Base-by-base conservation (phyloP, 495 filamentous ascomycete species). In the Tuber melanosporum region DNA sequence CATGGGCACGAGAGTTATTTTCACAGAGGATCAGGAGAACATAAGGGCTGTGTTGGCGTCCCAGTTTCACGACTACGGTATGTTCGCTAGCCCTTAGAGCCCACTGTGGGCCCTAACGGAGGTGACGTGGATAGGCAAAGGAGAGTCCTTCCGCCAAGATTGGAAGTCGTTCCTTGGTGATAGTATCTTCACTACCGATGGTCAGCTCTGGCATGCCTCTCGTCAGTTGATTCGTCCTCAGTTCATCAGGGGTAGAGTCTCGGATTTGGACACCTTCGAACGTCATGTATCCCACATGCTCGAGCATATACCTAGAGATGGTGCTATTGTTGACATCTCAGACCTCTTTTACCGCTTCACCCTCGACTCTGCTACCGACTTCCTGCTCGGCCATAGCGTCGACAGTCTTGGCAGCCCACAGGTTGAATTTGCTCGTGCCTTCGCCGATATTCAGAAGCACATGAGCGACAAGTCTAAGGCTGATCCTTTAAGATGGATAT, bases 361-460 rank as follows among this genome's bases (percentile, higher is more conserved):
- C 1, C 86, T 98, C 15, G 94, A 98, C 83, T 86, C 91, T 2
- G 90, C 93, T 2, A 95, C 94, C 20, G 92, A 95, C 75, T 97
- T 95, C 82, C 85, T 98, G 47, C 88, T 97, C n/a, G 94, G 94
- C 20, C 85, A 90, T 71, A 89, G 90, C 73, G 89, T 93, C 20
- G 87, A 92, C 77, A 93, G 90, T 79, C 86, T 94, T n/a, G 85
- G 86, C n/a, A 87, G 87, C 73, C 85, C 88, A 9, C 82, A 85
- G 39, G 85, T 83, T 3, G 75, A 85, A 2, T 94, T 95, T 82
- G 91, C 91, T n/a, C 88, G 90, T 71, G 91, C 91, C 20, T 94
- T 95, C 83, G 87, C 85, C 81, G 91, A 92, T 78, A 91, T 92
- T 32, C 92, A 94, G 82, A 84, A 88, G 36, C 85, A 91, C 6